phyloP scores from a whole-genome alignment of 768 basidiomycete species.

The Dacryopinax spathularia region DNA sequence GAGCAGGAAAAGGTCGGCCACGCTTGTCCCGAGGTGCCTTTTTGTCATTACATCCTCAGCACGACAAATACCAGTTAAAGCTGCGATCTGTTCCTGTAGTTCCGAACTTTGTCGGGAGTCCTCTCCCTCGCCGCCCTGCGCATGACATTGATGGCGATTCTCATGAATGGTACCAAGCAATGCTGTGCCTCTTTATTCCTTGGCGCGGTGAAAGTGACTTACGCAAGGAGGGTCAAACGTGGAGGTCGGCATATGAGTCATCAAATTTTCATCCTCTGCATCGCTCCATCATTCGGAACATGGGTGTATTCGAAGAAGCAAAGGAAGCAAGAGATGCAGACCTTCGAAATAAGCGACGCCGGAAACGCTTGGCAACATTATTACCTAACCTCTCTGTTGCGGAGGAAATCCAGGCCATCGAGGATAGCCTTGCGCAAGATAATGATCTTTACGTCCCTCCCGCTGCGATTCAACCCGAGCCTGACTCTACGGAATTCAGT shows the following conservation, averaged over 20 bases:
- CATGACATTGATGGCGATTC: conserved; percentile 6
- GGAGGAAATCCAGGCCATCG: too few relatives aligned
- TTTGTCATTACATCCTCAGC: conserved; percentile 15
- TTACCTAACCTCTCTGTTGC: too few relatives aligned
- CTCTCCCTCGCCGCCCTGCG: conserved; percentile 23
- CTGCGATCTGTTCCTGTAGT: conserved; percentile 11
- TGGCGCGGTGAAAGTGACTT: conserved; percentile 25
- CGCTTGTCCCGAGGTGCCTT: neutral
- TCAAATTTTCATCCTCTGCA: too few relatives aligned
- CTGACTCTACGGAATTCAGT: too few relatives aligned
- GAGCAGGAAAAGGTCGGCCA: conserved; percentile 10
- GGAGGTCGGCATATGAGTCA: conserved; percentile 26
- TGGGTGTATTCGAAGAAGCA: too few relatives aligned
- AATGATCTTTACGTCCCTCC: too few relatives aligned
- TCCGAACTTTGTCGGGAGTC: conserved; percentile 26
- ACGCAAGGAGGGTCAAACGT: conserved; percentile 11
- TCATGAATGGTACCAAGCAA: conserved; percentile 23
- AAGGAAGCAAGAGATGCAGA: too few relatives aligned
- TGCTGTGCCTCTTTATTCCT: conserved; percentile 34
- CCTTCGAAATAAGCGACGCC: too few relatives aligned
- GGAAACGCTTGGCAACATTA: too few relatives aligned
- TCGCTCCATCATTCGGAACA: too few relatives aligned
- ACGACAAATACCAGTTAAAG: conserved; percentile 13
- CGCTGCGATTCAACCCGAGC: too few relatives aligned
- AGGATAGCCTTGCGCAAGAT: too few relatives aligned